These are phyloP conservation scores for Clitopilus hobsonii DNA, from an alignment of 768 basidiomycete genomes.

Conservation along the genomic window DNA sequence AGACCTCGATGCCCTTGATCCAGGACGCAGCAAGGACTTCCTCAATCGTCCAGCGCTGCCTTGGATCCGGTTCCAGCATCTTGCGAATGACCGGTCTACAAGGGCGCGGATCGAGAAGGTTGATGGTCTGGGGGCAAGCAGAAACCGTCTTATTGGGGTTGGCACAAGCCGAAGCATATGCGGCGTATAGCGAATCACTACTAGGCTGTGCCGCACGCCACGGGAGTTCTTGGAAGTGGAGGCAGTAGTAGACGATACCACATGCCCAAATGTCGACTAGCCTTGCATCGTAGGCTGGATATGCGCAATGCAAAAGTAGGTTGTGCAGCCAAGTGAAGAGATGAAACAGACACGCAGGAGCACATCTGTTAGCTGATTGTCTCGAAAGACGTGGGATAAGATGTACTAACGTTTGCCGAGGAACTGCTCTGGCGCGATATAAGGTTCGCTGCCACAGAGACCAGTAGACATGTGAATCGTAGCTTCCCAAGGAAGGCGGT, in stretches of 20 bases:
- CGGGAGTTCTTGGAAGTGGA: conserved; percentile 96
- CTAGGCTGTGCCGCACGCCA: conserved; percentile 89
- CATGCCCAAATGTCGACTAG: conserved; percentile 98
- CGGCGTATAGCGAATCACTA: conserved; percentile 72
- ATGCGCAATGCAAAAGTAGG: conserved; percentile 1
- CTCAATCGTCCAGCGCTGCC: conserved; percentile 69
- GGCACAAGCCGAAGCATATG: conserved; percentile 62
- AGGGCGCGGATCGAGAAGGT: conserved; percentile 82
- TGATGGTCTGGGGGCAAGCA: conserved; percentile 65
- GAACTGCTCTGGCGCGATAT: conserved; percentile 98
- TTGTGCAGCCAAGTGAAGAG: conserved; percentile 3
- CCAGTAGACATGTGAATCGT: conserved; percentile 97
- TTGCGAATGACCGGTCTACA: conserved; percentile 80
- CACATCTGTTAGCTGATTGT: conserved; percentile 33
- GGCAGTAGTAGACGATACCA: conserved; percentile 96
- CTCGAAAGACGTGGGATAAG: conserved; percentile 20
- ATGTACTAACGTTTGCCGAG: conserved; percentile 84
- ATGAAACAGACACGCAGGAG: conserved; percentile 16
- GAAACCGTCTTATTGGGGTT: conserved; percentile 40
- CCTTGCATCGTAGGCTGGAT: conserved; percentile 94
- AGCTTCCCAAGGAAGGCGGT: conserved; percentile 95
- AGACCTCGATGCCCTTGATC: conserved; percentile 80
- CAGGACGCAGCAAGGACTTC: conserved; percentile 76
- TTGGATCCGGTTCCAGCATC: conserved; percentile 96
- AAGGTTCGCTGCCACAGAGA: conserved; percentile 95